Evolutionary conservation across 148 eudicot species (phyloP).

Genomic region (Cornus kousa): DNA sequence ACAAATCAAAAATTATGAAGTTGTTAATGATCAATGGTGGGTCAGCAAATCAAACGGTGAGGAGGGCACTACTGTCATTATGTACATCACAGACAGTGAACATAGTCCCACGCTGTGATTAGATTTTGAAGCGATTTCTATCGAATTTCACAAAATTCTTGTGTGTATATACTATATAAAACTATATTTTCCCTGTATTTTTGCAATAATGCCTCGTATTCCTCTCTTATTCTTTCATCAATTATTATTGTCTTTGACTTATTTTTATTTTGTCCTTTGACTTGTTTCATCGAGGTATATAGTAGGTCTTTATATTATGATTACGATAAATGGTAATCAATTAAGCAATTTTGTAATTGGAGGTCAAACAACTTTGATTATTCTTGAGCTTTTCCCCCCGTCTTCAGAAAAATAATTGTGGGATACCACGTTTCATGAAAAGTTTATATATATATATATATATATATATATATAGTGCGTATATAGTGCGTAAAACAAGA

Average conservation of each 20-base stretch:
- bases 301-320: too few species aligned
- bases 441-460: too few species aligned
- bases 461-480: too few species aligned
- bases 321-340: too few species aligned
- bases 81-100: not conserved
- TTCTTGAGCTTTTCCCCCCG: too few species aligned
- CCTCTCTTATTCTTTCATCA: not conserved
- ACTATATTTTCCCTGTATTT: not conserved
- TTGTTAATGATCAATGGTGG: too few species aligned
- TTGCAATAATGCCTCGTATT: not conserved
- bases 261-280: not conserved
- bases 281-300: not conserved
- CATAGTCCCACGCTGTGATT: not conserved
- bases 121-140: too few species aligned
- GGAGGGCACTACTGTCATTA: not conserved
- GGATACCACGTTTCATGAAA: too few species aligned
- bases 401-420: too few species aligned
- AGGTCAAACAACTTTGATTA: too few species aligned
- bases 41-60: not conserved
- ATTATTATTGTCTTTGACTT: not conserved
- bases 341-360: too few species aligned
- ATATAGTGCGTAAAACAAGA: too few species aligned
- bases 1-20: not conserved
- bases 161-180: not conserved
- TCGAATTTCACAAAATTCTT: not conserved